Conservation (phyloP, 441 rosid genomes). For the Gossypium aridum region DNA sequence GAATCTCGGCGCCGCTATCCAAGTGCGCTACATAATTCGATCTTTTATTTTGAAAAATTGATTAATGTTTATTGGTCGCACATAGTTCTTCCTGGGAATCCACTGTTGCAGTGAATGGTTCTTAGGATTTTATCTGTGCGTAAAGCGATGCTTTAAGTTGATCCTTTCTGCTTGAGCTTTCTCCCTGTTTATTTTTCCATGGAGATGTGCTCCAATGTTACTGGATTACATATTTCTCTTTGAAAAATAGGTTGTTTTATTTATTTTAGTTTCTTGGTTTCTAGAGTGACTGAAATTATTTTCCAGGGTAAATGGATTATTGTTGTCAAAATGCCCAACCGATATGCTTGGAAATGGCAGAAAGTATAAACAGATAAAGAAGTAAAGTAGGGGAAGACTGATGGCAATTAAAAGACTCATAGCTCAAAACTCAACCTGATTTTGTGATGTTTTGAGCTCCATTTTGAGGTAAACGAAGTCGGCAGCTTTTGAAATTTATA, state of each 20-base stretch:
- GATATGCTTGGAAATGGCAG: not conserved
- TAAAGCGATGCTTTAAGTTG: slow-evolving; percentile 17
- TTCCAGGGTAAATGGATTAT: not conserved
- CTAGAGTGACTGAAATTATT: too few relatives aligned
- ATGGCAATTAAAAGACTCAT: not conserved
- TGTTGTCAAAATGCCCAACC: not conserved
- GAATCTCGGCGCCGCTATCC: not conserved
- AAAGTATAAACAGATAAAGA: not conserved
- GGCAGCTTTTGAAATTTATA: too few relatives aligned
- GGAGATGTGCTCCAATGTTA: slow-evolving; percentile 19
- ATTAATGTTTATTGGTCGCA: slow-evolving; percentile 18
- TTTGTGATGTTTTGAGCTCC: too few relatives aligned
- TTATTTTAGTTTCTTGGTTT: not conserved
- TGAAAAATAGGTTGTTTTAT: not conserved
- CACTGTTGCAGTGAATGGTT: slow-evolving; percentile 15
- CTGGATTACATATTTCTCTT: slow-evolving; percentile 10
- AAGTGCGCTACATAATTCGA: not conserved
- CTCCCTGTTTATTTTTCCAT: not conserved
- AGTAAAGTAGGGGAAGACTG: not conserved
- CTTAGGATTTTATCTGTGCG: slow-evolving; percentile 64
- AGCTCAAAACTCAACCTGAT: too few relatives aligned
- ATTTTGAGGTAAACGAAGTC: too few relatives aligned
- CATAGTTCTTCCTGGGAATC: slow-evolving; percentile 52
- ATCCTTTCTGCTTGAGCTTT: slow-evolving; percentile 20
- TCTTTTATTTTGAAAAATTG: not conserved